A percentile compares a stretch with the other conserved stretches of the same genome.
These are phyloP conservation scores for Saccharomycopsis amapae DNA, from an alignment of 805 yeast genomes.

Conservation along the genomic window DNA sequence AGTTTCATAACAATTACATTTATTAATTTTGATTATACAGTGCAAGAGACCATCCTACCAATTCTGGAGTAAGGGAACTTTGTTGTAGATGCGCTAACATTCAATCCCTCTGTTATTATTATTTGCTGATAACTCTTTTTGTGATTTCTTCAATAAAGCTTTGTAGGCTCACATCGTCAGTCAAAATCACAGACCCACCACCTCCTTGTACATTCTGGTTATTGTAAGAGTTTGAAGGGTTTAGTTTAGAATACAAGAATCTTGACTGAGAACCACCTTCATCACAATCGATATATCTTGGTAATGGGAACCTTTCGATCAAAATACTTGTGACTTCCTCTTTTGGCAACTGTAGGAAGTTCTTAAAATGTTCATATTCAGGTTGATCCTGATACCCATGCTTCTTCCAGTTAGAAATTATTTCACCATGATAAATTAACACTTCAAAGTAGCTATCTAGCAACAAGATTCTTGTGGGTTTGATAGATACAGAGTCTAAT, in stretches of 20 bases:
- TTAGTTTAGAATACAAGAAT: conserved; percentile 87
- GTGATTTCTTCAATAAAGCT: conserved; percentile 17
- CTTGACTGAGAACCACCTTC: conserved; percentile 99
- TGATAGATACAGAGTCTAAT: conserved; percentile 86
- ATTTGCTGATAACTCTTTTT: conserved; percentile 8
- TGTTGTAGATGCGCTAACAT: too few relatives aligned
- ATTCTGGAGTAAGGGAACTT: too few relatives aligned
- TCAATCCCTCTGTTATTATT: too few relatives aligned
- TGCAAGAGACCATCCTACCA: too few relatives aligned
- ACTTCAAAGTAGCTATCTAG: conserved; percentile 96
- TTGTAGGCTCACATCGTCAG: conserved; percentile 22
- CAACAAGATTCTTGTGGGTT: conserved; percentile 78
- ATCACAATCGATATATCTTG: conserved; percentile 94
- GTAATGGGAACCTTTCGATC: conserved; percentile 93
- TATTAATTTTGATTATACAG: too few relatives aligned
- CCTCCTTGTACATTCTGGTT: conserved; percentile 41
- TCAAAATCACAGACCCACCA: conserved; percentile 34
- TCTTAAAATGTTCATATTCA: conserved; percentile 83
- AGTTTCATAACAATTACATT: too few relatives aligned
- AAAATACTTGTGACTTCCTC: conserved; percentile 87
- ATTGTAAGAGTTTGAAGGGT: conserved; percentile 84
- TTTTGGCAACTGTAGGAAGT: conserved; percentile 80
- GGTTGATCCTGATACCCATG: conserved; percentile 89
- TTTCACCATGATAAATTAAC: conserved; percentile 89
- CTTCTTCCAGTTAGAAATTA: conserved; percentile 94